These are phyloP conservation scores for Globisporangium irregulare DNA, from an alignment of 352 stramenopile species.

Conservation along the genomic window DNA sequence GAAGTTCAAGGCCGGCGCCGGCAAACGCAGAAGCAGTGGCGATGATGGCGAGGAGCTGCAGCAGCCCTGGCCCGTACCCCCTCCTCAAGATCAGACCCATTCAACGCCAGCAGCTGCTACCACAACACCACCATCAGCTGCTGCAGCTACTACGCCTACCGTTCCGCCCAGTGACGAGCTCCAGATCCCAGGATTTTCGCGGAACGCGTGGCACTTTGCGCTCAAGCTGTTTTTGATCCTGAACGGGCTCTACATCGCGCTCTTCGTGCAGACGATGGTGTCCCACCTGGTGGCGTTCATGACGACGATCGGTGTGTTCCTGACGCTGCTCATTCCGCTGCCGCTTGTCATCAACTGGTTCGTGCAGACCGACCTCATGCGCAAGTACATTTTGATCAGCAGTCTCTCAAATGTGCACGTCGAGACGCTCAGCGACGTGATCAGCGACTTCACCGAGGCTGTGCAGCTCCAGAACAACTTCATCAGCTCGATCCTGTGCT, in stretches of 20 bases:
- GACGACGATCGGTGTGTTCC: constrained; percentile 19
- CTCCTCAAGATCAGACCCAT: background rate
- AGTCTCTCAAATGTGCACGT: constrained; percentile 54
- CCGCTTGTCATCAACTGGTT: constrained; percentile 56
- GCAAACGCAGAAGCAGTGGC: background rate
- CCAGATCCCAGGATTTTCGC: constrained; percentile 41
- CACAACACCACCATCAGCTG: background rate
- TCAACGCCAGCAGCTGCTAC: background rate
- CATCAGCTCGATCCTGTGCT: constrained; percentile 27
- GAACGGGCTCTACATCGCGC: constrained; percentile 61
- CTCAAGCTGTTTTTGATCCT: constrained; percentile 61
- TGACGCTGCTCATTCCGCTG: constrained; percentile 29
- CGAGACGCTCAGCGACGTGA: constrained; percentile 46
- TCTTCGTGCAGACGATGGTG: constrained; percentile 56
- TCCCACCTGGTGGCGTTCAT: constrained; percentile 39
- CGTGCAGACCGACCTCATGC: constrained; percentile 53
- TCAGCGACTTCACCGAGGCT: constrained; percentile 56
- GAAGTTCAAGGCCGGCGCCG: background rate
- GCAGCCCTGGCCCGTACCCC: background rate
- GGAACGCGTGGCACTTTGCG: constrained; percentile 52
- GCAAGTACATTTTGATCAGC: constrained; percentile 56
- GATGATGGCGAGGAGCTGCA: background rate
- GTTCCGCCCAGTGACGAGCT: background rate
- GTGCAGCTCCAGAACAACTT: constrained; percentile 55
- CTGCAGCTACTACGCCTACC: background rate